Conservation (phyloP, 2,329 filamentous ascomycete species). For the Alternaria atra region DNA sequence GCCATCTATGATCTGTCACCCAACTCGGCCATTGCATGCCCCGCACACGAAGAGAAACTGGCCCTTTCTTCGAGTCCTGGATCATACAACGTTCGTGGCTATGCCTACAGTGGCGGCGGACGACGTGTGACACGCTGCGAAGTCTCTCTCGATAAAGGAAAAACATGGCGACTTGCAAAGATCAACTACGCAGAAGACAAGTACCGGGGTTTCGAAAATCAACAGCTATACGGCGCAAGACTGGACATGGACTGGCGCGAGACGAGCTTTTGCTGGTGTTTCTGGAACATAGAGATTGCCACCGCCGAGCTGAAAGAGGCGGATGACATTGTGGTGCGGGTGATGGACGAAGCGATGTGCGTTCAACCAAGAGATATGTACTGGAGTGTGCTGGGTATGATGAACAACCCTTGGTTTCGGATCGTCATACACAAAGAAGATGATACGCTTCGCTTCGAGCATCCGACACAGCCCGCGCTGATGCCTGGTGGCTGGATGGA, state of each 20-base stretch:
- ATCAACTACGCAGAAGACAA: slow-evolving; percentile 86
- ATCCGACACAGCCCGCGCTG: slow-evolving; percentile 82
- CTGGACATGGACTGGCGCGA: slow-evolving; percentile 86
- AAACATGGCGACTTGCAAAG: slow-evolving; percentile 78
- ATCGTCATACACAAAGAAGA: slow-evolving; percentile 77
- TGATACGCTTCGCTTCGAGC: slow-evolving; percentile 76
- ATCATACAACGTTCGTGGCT: slow-evolving; percentile 75
- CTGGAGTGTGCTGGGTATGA: slow-evolving; percentile 95
- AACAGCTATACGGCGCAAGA: slow-evolving; percentile 75
- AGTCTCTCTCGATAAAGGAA: slow-evolving; percentile 82
- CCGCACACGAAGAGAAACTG: slow-evolving; percentile 77
- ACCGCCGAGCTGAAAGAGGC: slow-evolving; percentile 69
- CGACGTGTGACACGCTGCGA: slow-evolving; percentile 83
- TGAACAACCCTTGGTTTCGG: slow-evolving; percentile 96
- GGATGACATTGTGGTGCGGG: slow-evolving; percentile 79
- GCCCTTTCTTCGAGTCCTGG: slow-evolving; percentile 58
- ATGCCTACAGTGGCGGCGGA: slow-evolving; percentile 91
- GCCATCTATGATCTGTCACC: slow-evolving; percentile 92
- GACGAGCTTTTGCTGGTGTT: slow-evolving; percentile 88
- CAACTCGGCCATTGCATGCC: slow-evolving; percentile 83
- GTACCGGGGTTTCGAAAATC: slow-evolving; percentile 73
- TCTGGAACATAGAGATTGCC: slow-evolving; percentile 79
- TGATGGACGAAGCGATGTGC: slow-evolving; percentile 91
- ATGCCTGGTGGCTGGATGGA: slow-evolving; percentile 94
- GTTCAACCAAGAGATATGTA: slow-evolving; percentile 93